Evolutionary conservation across 169 alveolate genomes (phyloP).

Genomic region (Plasmodium relictum): DNA sequence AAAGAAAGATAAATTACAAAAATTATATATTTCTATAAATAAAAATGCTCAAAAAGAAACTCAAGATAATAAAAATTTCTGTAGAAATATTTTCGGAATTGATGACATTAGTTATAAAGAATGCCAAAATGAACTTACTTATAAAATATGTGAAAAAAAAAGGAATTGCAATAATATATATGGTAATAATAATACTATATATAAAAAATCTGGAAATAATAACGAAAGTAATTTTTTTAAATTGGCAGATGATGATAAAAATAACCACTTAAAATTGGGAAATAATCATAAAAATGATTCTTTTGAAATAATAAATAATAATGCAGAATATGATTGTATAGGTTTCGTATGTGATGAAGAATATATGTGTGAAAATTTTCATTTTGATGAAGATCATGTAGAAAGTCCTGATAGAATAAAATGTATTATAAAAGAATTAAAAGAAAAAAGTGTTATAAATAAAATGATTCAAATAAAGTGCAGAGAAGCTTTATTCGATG

Average conservation of each 20-base stretch:
- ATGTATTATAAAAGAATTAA: slow-evolving; percentile 49
- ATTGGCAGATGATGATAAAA: no score
- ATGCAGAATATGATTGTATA: slow-evolving; percentile 53
- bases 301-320: not conserved
- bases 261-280: no score
- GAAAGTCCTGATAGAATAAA: slow-evolving; percentile 51
- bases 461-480: slow-evolving; percentile 73
- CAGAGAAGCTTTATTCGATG: slow-evolving; percentile 61
- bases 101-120: not conserved
- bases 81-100: not conserved
- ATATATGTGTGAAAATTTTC: slow-evolving; percentile 37
- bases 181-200: not conserved
- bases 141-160: no score
- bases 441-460: slow-evolving; percentile 63
- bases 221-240: not conserved
- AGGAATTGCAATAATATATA: no score
- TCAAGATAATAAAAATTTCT: not conserved
- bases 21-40: not conserved
- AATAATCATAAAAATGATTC: no score
- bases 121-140: no score
- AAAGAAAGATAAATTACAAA: not conserved
- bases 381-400: slow-evolving; percentile 51
- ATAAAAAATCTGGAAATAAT: not conserved
- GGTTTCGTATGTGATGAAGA: slow-evolving; percentile 73
- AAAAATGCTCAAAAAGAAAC: not conserved